Base-by-base conservation (phyloP, 257 asterid species). In the Eucommia ulmoides region DNA sequence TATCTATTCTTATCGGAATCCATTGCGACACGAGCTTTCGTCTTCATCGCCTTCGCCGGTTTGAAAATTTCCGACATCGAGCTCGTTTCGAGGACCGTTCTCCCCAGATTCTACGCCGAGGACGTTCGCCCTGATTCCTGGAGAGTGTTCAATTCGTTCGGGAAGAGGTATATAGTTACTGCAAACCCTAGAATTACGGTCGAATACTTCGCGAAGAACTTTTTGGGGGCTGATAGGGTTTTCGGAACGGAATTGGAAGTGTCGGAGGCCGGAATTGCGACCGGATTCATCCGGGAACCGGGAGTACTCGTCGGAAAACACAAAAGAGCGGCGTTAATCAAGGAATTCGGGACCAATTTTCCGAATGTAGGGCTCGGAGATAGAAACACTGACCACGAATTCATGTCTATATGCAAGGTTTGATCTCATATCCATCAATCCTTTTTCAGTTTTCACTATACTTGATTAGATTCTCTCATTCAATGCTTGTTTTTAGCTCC, bases 331-430 rank as follows among this genome's bases (percentile, higher is more conserved):
- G 91, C 88, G 4, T 22, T 89, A 19, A 35, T 80, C 1, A 65
- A 56, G 4, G 97, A 89, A 58, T 78, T 78, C 25, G 96, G 94
- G 0, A 47, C 57, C 1, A 41, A 69, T 22, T 59, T 74, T 50
- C 97, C 96, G 9, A 79, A 89, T 76, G 54, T 85, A 45, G 97
- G 94, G 0, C 80, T 89, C 2, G 97, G 97, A 14, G 94, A 89
- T 73, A 70, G 88, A 50, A 81, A 76, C 49, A 70, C 83, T 8
- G 97, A 85, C 68, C 79, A 73, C 19, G 79, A 71, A 29, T 85
- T 82, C 80, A 85, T 89, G 91, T 78, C 96, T 54, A 54, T 85
- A 19, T 89, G 96, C 80, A 85, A 89, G 97, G 97, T 22, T 3
- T n/a, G n/a, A n/a, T n/a, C n/a, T n/a, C n/a, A n/a, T n/a, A n/a